phyloP scores from a whole-genome alignment of 1,284 basidiomycete species.

The Peniophora sp. region DNA sequence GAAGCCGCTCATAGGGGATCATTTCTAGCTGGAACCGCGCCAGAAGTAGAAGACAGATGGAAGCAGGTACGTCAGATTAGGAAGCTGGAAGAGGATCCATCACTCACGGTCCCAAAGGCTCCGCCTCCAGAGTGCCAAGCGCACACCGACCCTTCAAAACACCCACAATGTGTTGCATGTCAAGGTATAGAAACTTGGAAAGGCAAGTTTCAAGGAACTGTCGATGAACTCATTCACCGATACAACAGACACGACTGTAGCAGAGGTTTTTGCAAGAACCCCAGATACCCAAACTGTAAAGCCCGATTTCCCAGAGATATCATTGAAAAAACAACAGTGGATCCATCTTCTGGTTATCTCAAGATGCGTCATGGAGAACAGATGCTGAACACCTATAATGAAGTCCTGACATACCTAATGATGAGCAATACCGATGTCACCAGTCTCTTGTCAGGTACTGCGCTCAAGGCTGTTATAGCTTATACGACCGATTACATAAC shows the following conservation, averaged over 20 bases:
- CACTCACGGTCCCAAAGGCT: not conserved
- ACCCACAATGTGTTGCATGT: not conserved
- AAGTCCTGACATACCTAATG: conserved; percentile 22
- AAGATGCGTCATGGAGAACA: conserved; percentile 1
- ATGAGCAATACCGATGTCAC: conserved; percentile 29
- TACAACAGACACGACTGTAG: conserved; percentile 10
- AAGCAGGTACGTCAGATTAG: no score
- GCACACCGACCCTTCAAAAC: not conserved
- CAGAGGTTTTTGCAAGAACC: conserved; percentile 2
- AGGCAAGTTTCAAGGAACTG: conserved; percentile 2
- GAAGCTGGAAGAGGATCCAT: not conserved
- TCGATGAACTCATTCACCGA: conserved; percentile 7
- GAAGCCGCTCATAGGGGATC: conserved; percentile 6
- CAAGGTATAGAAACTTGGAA: conserved; percentile 1
- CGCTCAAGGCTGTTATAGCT: conserved; percentile 25
- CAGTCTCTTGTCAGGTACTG: conserved; percentile 25
- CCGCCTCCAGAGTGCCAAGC: not conserved
- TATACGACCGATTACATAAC: conserved; percentile 35
- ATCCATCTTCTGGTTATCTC: conserved; percentile 19
- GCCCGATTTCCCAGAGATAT: conserved; percentile 22
- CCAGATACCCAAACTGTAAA: conserved; percentile 14
- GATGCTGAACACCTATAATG: conserved; percentile 24
- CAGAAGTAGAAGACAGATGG: not conserved
- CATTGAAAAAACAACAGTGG: conserved; percentile 13
- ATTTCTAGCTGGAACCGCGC: not conserved